Evolutionary conservation across 2,329 filamentous ascomycete genomes (phyloP), one percentile per base, ranked within the genome.

Genomic region (Fusarium proliferatum): DNA sequence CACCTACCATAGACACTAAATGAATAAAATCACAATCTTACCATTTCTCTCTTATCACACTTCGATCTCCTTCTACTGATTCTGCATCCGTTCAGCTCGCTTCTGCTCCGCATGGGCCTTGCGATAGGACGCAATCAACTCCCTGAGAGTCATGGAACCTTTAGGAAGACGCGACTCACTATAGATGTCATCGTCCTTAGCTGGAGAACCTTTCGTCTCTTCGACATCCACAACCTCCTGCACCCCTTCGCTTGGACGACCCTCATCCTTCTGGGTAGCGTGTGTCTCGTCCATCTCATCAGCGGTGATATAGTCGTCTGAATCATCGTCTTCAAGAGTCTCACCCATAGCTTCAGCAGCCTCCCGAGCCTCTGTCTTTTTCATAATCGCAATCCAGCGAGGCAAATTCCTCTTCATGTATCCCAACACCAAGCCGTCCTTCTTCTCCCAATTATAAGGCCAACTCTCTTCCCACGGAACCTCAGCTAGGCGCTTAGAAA

Each of bases 1-100:
- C 1, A 9, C 51, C 8, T 17, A 55, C 49, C 9, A 13, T 36
- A 15, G n/a, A 36, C 11, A 11, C 3, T 2, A 33, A 13, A 6
- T 3, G 10, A 10, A 3, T 19, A 19, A 23, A 15, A 11, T 3
- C 15, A 21, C 6, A 52, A 15, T 7, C 10, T 4, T 17, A 2
- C 4, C 19, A 13, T 9, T 6, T n/a, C 7, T 5, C 7, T 21
- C 2, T 5, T 1, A 13, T 28, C 3, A n/a, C 19, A n/a, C 9
- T 1, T 17, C 15, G 0, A 17, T 6, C 19, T 28, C 19, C 5
- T 9, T 8, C 12, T 53, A 12, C 3, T 11, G 19, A 19, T n/a
- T 9, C 8, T 7, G 19, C 2, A 13, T 41, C 13, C 3, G 19
- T 6, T 41, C 34, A 41, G 23, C 23, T n/a, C 19, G 19, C 8